Base-by-base conservation (phyloP, 1,284 basidiomycete genomes). In the Grifola frondosa region DNA sequence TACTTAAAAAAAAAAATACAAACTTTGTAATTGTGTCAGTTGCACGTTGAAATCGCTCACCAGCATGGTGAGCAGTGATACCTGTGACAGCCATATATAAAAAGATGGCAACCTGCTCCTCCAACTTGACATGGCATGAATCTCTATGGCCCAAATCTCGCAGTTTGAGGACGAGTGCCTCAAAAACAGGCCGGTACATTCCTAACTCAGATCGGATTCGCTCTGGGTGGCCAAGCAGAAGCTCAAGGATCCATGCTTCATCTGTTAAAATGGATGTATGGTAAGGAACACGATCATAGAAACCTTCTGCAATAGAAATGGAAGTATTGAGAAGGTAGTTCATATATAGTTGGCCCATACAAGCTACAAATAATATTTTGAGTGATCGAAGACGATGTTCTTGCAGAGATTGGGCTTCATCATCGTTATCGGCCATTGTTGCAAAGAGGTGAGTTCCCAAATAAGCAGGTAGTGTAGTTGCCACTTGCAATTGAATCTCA, bases 11-110 rank as follows among this genome's bases (percentile, higher is more conserved):
- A 23, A 40, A 37, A 40, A 20, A 21, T 31, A 43, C 45, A 6
- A 19, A 46, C 45, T 30, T 23, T 8, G 48, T 45, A 2, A 50
- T 49, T 16, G 56, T 54, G 12, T 54, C 42, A 31, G 32, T 46
- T 36, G 54, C 32, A 10, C 29, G 25, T n/a, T 57, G 47, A 35
- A 59, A 51, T 10, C 30, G 25, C 25, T 48, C 42, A 15, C 30
- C 33, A 24, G 43, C 26, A 36, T 49, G 42, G 6, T 19, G 23
- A 8, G 35, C 29, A 5, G 42, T 37, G 8, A 37, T 11, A 6
- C 42, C 42, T 5, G 26, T 43, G 11, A 42, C 35, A 5, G 5
- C 28, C 12, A 20, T 23, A 25, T 37, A 31, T 12, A 43, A 28
- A 22, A 42, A 42, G 13, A 43, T 43, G 4, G 26, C 25, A 25